Evolutionary conservation across 345 rosid genomes (phyloP).

Genomic region (Euclidium syriacum): DNA sequence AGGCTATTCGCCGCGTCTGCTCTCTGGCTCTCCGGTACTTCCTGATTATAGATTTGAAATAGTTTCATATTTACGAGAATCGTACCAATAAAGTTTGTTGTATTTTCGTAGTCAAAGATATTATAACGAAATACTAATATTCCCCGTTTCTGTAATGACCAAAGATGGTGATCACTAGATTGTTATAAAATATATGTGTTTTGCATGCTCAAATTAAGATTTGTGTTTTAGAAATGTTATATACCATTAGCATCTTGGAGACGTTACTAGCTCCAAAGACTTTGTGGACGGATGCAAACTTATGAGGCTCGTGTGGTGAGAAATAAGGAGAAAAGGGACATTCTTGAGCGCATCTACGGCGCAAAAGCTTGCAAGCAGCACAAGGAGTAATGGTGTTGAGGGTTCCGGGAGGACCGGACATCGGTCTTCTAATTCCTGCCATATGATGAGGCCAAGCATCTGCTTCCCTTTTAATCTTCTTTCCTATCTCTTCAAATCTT

Average conservation of each 20-base stretch:
- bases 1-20: constrained; percentile 89
- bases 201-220: not conserved
- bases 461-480: constrained; percentile 78
- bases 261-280: constrained; percentile 98
- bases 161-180: not conserved
- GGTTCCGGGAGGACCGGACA: constrained; percentile 71
- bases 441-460: constrained; percentile 60
- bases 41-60: constrained; percentile 38
- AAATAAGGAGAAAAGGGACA: constrained; percentile 96
- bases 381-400: constrained; percentile 93
- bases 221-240: constrained; percentile 1
- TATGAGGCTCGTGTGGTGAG: constrained; percentile 94
- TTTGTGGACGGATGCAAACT: constrained; percentile 90
- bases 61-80: constrained; percentile 2
- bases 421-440: constrained; percentile 75
- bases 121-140: not conserved
- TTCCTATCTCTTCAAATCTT: constrained; percentile 79
- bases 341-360: constrained; percentile 92
- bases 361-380: constrained; percentile 91
- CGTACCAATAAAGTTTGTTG: not conserved
- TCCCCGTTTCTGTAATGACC: not conserved
- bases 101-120: not conserved
- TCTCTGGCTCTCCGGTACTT: constrained; percentile 80
- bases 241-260: constrained; percentile 89
- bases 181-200: not conserved